Conservation (phyloP, 176 grass and related monocot genomes). For the Phragmites australis region DNA sequence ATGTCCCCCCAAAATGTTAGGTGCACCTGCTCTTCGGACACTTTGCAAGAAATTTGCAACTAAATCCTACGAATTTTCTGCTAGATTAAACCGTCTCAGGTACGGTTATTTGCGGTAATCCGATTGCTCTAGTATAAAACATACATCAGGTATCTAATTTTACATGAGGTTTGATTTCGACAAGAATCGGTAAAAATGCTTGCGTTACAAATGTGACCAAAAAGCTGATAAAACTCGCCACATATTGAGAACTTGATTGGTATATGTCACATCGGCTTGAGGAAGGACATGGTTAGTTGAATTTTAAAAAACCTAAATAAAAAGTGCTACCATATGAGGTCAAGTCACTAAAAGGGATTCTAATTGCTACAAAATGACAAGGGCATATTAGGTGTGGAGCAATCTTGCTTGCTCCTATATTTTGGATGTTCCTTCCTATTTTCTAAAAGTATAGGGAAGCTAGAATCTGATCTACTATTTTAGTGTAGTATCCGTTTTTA, state of each 20-base stretch:
- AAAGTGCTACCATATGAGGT: background rate
- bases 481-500: too few relatives aligned
- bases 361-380: background rate
- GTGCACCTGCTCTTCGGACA: conserved; percentile 48
- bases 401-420: background rate
- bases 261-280: background rate
- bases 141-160: background rate
- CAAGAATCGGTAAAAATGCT: background rate
- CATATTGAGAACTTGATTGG: background rate
- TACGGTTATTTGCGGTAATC: background rate
- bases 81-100: background rate
- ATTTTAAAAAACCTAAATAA: background rate
- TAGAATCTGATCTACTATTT: background rate
- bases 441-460: background rate
- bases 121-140: background rate
- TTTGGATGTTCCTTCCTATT: too few relatives aligned
- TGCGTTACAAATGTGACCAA: background rate
- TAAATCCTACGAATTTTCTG: background rate
- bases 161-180: accelerated
- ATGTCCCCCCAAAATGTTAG: conserved; percentile 42
- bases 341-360: background rate
- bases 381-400: conserved; percentile 1
- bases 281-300: background rate
- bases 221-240: background rate
- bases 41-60: background rate